Conservation (phyloP, 2,329 filamentous ascomycete genomes). For the Fusarium sp. region DNA sequence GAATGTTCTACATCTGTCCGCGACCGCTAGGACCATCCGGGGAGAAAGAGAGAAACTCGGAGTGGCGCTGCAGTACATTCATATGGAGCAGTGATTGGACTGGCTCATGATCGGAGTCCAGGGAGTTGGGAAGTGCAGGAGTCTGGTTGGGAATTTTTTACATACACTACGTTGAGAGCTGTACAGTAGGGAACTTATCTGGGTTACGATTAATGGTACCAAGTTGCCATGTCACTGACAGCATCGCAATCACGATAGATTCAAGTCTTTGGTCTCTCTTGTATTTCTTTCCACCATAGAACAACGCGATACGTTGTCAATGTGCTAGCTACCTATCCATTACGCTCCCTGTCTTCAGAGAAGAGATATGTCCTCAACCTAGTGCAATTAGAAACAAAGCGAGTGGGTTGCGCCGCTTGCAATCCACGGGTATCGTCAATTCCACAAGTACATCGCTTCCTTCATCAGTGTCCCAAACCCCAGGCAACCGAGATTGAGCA, state of each 20-base stretch:
- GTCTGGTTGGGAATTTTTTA: background rate
- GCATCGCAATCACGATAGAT: background rate
- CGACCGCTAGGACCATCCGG: constrained; percentile 85
- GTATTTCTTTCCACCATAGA: background rate
- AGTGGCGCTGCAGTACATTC: constrained; percentile 90
- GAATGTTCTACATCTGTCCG: constrained; percentile 70
- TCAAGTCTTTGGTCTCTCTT: background rate
- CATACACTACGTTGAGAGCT: background rate
- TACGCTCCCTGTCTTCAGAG: background rate
- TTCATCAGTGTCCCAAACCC: no score
- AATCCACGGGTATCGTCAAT: no score
- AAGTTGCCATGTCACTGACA: background rate
- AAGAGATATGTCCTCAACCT: background rate
- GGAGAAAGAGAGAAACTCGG: constrained; percentile 80
- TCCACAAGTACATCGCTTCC: no score
- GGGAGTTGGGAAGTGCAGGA: background rate
- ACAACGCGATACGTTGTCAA: background rate
- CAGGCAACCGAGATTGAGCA: no score
- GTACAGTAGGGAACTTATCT: background rate
- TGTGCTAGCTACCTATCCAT: background rate
- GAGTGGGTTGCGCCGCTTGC: background rate
- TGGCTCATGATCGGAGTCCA: constrained; percentile 15
- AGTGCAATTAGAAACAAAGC: background rate
- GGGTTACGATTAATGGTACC: background rate
- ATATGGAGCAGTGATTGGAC: constrained; percentile 73